Conservation (phyloP, 257 asterid species). For the Solanum virginianum region DNA sequence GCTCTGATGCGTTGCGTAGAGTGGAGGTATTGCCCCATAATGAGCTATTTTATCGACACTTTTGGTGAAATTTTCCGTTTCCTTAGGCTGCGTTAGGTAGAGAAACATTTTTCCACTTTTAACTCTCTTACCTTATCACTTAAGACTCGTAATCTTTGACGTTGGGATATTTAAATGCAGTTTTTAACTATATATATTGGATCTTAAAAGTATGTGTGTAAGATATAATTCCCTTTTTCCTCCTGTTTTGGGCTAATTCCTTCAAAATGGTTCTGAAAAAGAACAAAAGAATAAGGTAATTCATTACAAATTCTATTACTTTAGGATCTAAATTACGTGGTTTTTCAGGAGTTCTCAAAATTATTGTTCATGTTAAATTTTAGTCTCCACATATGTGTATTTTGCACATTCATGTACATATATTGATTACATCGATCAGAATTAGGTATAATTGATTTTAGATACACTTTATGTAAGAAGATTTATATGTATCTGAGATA, state of each 20-base stretch:
- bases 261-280: neutral
- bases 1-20: neutral
- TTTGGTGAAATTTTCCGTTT: neutral
- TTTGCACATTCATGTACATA: no score
- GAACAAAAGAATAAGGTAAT: no score
- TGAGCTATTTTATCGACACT: neutral
- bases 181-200: neutral
- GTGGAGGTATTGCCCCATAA: neutral
- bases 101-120: neutral
- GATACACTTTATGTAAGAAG: no score
- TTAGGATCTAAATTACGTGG: no score
- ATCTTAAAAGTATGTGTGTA: neutral
- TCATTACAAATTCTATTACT: no score
- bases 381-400: no score
- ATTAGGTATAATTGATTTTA: no score
- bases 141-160: neutral
- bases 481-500: no score
- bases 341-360: no score
- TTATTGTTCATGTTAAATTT: no score
- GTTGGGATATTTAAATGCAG: neutral
- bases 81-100: neutral
- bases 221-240: neutral
- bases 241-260: neutral
- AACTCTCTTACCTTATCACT: neutral
- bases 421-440: no score